These are phyloP conservation scores for Xylaria sp. DNA, from an alignment of 2,329 filamentous ascomycete genomes.

Conservation along the genomic window DNA sequence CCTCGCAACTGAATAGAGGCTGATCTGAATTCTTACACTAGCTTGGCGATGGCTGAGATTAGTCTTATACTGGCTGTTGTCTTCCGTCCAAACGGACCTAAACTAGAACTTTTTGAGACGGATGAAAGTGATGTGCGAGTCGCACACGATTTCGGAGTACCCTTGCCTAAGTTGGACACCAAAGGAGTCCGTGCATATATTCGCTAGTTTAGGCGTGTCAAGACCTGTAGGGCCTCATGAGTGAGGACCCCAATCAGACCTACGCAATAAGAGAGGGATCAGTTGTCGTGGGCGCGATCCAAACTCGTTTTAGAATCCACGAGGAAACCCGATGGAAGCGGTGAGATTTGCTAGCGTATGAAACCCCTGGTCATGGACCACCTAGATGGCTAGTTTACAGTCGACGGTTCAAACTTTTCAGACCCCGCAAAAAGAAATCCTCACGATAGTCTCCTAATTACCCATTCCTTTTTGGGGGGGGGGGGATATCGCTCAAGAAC, in stretches of 20 bases:
- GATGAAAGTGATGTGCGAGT: conserved; percentile 27
- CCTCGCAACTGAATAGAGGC: background rate
- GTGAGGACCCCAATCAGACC: background rate
- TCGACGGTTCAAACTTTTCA: background rate
- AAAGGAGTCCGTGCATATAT: conserved; percentile 24
- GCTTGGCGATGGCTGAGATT: conserved; percentile 27
- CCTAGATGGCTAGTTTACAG: conserved; percentile 8
- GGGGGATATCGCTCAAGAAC: no score
- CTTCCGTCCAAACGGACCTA: conserved; percentile 24
- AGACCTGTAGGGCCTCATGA: background rate
- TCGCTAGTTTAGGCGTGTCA: conserved; percentile 2
- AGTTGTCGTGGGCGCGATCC: background rate
- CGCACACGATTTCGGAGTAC: conserved; percentile 24
- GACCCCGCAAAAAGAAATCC: conserved; percentile 7
- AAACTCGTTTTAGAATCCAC: background rate
- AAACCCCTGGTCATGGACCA: conserved; percentile 3
- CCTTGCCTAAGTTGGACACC: conserved; percentile 21
- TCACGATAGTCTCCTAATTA: conserved; percentile 7
- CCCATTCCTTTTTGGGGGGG: conserved; percentile 8
- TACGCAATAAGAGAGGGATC: no score
- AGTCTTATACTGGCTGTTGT: conserved; percentile 23
- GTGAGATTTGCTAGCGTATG: conserved; percentile 17
- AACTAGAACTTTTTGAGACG: conserved; percentile 23
- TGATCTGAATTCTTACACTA: no score
- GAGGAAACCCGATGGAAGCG: conserved; percentile 8